Base-by-base conservation (phyloP, 352 stramenopile genomes). In the Thalassiosira mediterranea region DNA sequence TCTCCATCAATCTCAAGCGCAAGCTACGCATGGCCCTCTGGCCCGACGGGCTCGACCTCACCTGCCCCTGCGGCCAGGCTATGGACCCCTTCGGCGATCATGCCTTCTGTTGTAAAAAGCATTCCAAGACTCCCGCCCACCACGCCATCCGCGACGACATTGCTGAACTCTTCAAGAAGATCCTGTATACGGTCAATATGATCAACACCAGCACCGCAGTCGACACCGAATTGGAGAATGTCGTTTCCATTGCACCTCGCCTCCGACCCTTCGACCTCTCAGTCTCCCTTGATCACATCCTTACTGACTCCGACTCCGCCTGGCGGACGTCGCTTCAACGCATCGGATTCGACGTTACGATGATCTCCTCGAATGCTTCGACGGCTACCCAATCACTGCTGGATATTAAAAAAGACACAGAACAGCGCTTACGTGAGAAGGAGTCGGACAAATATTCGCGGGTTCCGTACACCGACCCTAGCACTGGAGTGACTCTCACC, bases 341-440 rank as follows among this genome's bases (percentile, higher is more conserved):
- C 54, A 49, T 63, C n/a, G 54, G 54, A 5, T 63, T 63, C 31
- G 54, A 63, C 19, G 54, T 63, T 31, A 49, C 3, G n/a, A 10
- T 48, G 7, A 63, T 63, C 13, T 63, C 54, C 5, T 63, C 54
- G 13, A 26, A 63, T 51, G 11, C 31, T 26, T 63, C 54, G 10
- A 4, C 52, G 10, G 26, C 10, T 48, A 2, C 25, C 13, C 10
- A 37, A 37, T 3, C 26, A 2, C 52, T 15, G 17, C 8, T 23
- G 4, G 21, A 3, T 61, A 13, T 13, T 13, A 37, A 44, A 44
- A 4, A 15, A 15, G 8, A 31, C 37, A 44, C 8, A 15, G 15
- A 8, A 8, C 8, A 8, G 37, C 37, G 37, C 37, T 44, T 44
- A 15, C 37, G 31, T 38, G 19, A 38, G 23, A 23, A 15, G 19